A percentile compares a stretch with the other conserved stretches of the same genome.
Conservation (phyloP, 345 rosid species). For the Linum lewisii region DNA sequence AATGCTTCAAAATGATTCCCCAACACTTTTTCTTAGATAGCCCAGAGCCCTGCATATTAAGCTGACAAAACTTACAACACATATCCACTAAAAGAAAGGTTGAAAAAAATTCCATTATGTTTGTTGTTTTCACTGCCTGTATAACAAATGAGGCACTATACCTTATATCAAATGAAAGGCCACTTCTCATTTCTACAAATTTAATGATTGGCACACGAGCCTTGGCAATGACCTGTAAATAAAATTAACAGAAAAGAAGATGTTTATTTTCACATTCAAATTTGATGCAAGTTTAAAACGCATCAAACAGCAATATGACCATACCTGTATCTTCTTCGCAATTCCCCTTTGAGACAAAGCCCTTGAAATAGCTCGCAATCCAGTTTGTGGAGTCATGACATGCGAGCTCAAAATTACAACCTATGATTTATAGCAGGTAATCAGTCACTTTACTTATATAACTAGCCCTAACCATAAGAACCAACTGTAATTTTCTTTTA, state of each 20-base stretch:
- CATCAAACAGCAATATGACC: conserved; percentile 3
- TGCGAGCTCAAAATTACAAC: conserved; percentile 79
- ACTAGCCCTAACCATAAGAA: not conserved
- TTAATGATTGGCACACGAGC: conserved; percentile 95
- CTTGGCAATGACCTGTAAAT: conserved; percentile 70
- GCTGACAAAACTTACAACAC: not conserved
- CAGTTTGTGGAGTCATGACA: conserved; percentile 54
- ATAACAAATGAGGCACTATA: conserved; percentile 15
- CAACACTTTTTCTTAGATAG: no score
- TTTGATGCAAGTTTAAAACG: not conserved
- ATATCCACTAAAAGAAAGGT: not conserved
- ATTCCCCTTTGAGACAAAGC: conserved; percentile 73
- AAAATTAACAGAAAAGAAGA: conserved; percentile 2
- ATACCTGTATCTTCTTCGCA: conserved; percentile 75
- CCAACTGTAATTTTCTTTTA: not conserved
- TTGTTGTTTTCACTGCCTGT: not conserved
- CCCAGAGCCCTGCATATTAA: not conserved
- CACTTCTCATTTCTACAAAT: conserved; percentile 80
- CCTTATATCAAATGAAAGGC: conserved; percentile 81
- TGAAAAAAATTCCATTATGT: no score
- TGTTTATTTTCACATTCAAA: not conserved
- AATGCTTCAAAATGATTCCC: not conserved
- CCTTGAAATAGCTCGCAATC: conserved; percentile 69
- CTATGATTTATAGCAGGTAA: conserved; percentile 23
- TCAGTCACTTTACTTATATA: conserved; percentile 3